Base-by-base conservation (phyloP, 805 yeast species). In the Metschnikowia koreensis region DNA sequence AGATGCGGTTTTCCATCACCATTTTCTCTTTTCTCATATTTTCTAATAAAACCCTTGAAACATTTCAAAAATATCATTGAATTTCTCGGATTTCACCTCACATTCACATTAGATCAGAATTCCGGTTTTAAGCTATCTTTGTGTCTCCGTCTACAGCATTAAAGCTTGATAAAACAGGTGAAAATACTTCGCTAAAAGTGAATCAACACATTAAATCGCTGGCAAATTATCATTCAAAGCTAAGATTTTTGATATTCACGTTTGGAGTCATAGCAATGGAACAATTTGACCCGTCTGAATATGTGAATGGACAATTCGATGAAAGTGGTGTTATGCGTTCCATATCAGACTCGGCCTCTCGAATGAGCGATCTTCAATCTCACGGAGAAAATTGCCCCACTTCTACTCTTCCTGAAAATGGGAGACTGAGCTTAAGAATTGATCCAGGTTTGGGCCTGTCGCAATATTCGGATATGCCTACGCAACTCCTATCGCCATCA, bases 151-250 rank as follows among this genome's bases (percentile, higher is more conserved):
- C 22, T 22, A 22, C 4, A 22, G 22, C 22, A 3, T 22, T 22
- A 22, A 22, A 2, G 4, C 22, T 22, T 4, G 22, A 22, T 22
- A 22, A 3, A 22, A 22, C 22, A 22, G 22, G 22, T 22, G 22
- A 22, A 22, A 22, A 22, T 4, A 22, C 22, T 22, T 4, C 22
- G 22, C 4, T 22, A 87, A 57, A 66, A 67, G 55, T 85, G 84
- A 60, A 84, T 84, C 60, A 80, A 76, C 22, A 22, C 22, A 22
- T 22, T 22, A 22, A 22, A 22, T 22, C 4, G 2, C 2, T 22
- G 4, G 22, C 22, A 22, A 22, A 22, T 22, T 22, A 22, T 22
- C 22, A 22, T 22, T 22, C 2, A 22, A 4, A 22, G 22, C 22
- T 22, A 22, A 22, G 4, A 2, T 31, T 31, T 12, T 31, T 31